A percentile compares a stretch with the other conserved stretches of the same genome.
phyloP scores from a whole-genome alignment of 371 early-diverging fungal species.

The Apophysomyces ossiformis region DNA sequence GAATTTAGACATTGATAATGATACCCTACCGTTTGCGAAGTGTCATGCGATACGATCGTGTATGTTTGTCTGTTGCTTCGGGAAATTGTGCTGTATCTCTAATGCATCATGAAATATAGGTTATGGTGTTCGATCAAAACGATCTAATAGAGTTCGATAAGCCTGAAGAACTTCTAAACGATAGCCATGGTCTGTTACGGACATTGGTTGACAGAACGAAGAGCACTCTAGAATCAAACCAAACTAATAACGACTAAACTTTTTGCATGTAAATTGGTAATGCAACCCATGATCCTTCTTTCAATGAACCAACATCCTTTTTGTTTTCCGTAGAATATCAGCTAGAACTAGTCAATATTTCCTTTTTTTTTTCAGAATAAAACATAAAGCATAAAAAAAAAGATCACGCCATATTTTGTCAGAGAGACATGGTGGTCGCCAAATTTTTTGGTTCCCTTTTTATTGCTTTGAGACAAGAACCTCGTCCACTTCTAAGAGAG shows the following conservation, averaged over 20 bases:
- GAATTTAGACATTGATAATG: conserved; percentile 73
- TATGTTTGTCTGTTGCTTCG: conserved; percentile 13
- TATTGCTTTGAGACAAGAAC: conserved; percentile 9
- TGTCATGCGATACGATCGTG: conserved; percentile 64
- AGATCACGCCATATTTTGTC: conserved; percentile 2
- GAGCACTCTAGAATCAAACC: conserved; percentile 17
- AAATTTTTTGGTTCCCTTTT: not conserved
- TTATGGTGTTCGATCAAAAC: conserved; percentile 69
- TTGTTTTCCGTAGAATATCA: not conserved
- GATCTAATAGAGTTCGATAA: conserved; percentile 80
- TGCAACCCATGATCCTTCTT: not conserved
- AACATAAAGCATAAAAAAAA: not conserved
- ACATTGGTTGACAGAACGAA: conserved; percentile 42
- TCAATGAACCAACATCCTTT: not conserved
- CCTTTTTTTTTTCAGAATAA: not conserved
- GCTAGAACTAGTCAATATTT: not conserved
- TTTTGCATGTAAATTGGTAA: not conserved
- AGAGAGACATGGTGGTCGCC: not conserved
- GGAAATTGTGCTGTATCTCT: conserved; percentile 32
- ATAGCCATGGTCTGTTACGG: conserved; percentile 34
- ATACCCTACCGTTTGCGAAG: conserved; percentile 84
- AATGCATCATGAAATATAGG: conserved; percentile 14
- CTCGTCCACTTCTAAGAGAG: conserved; percentile 1
- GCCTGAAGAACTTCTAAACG: conserved; percentile 49
- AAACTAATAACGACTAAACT: not conserved